These are phyloP conservation scores for Dryadomyces quercus-mongolicae DNA, from an alignment of 2,329 filamentous ascomycete species.

Conservation along the genomic window DNA sequence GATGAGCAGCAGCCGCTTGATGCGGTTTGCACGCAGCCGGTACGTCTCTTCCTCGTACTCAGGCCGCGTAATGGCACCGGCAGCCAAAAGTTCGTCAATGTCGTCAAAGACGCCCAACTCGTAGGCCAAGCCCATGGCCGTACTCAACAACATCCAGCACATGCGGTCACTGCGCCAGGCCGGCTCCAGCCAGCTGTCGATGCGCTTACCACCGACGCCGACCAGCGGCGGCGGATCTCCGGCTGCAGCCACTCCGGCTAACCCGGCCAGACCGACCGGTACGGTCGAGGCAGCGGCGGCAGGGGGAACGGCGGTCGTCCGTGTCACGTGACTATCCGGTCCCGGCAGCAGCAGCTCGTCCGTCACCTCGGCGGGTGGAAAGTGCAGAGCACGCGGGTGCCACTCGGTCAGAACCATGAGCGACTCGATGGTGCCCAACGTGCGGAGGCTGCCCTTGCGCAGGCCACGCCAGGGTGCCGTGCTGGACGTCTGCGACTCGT, in stretches of 20 bases:
- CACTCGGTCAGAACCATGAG: conserved; percentile 91
- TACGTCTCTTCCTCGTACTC: conserved; percentile 67
- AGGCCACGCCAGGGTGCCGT: conserved; percentile 60
- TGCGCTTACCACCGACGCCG: conserved; percentile 68
- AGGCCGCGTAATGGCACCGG: conserved; percentile 45
- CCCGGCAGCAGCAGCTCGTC: conserved; percentile 54
- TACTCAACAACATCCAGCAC: conserved; percentile 96
- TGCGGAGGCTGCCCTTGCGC: conserved; percentile 68
- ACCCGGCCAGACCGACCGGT: too few species aligned
- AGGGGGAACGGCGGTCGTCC: too few species aligned
- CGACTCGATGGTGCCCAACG: conserved; percentile 87
- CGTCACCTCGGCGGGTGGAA: conserved; percentile 68
- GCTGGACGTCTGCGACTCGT: conserved; percentile 50
- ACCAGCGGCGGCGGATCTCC: conserved; percentile 28
- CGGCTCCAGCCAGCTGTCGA: conserved; percentile 93
- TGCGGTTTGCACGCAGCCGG: conserved; percentile 64
- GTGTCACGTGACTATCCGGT: conserved; percentile 10
- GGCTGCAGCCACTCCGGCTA: conserved; percentile 24
- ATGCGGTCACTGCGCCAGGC: conserved; percentile 91
- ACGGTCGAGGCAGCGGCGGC: too few species aligned
- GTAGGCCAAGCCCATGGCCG: conserved; percentile 78
- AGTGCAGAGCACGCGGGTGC: conserved; percentile 90
- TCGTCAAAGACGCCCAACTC: conserved; percentile 94
- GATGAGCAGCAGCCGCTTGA: conserved; percentile 76
- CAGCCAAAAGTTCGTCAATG: conserved; percentile 57